These are phyloP conservation scores for Phalaenopsis hybrid DNA, from an alignment of 116 monocot species.

Conservation along the genomic window DNA sequence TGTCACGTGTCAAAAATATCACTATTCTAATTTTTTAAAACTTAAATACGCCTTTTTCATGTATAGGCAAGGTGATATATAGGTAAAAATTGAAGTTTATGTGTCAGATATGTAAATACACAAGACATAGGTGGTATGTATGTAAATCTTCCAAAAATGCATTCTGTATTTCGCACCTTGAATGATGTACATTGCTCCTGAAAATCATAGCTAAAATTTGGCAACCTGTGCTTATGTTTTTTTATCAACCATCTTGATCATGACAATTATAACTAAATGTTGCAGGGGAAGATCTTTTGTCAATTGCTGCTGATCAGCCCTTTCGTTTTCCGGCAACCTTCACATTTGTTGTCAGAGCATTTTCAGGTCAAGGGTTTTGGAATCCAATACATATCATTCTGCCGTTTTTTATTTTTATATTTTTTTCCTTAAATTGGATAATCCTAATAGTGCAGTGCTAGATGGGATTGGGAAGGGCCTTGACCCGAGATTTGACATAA, in stretches of 20 bases:
- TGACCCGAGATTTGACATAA: constrained; percentile 97
- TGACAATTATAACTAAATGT: constrained; percentile 8
- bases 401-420: neutral
- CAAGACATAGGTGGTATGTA: too few relatives aligned
- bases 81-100: too few relatives aligned
- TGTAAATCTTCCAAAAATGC: neutral
- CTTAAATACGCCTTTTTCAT: too few relatives aligned
- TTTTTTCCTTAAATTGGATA: neutral
- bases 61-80: too few relatives aligned
- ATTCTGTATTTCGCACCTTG: neutral
- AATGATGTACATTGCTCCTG: neutral
- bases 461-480: constrained; percentile 98
- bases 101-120: too few relatives aligned
- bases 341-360: constrained; percentile 99
- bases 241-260: neutral
- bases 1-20: too few relatives aligned
- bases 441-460: constrained; percentile 51
- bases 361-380: constrained; percentile 64
- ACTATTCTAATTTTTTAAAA: too few relatives aligned
- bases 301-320: constrained; percentile 97
- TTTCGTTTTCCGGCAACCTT: constrained; percentile 98
- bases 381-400: neutral
- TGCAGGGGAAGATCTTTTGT: constrained; percentile 92
- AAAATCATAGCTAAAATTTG: neutral
- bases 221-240: neutral